These are phyloP conservation scores for Pythium coloratum DNA, from an alignment of 352 stramenopile species.

Conservation along the genomic window DNA sequence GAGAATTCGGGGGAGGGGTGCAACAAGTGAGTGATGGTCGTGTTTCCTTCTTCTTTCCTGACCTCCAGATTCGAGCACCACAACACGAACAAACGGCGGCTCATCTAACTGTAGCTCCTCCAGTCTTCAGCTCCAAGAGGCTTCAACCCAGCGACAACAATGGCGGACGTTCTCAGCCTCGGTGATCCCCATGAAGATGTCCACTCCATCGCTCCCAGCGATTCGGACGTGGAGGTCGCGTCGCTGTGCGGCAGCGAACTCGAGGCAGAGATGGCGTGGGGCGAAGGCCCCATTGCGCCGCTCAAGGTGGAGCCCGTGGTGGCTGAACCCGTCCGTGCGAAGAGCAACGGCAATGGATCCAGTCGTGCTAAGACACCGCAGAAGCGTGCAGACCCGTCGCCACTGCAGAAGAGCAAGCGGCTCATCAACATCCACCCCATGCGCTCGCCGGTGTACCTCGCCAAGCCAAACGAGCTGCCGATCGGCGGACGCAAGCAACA, in stretches of 20 bases:
- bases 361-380: slow-evolving; percentile 60
- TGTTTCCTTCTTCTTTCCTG: slow-evolving; percentile 11
- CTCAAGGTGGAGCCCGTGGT: slow-evolving; percentile 34
- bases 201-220: slow-evolving; percentile 33
- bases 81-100: neutral
- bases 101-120: neutral
- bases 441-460: slow-evolving; percentile 60
- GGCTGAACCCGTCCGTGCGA: slow-evolving; percentile 31
- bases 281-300: slow-evolving; percentile 73
- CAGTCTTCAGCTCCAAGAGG: neutral
- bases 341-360: slow-evolving; percentile 69
- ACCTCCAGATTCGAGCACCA: neutral
- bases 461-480: slow-evolving; percentile 68
- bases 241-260: slow-evolving; percentile 76
- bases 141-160: slow-evolving; percentile 7
- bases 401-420: slow-evolving; percentile 60
- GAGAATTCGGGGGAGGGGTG: neutral
- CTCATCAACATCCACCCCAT: slow-evolving; percentile 83
- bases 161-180: slow-evolving; percentile 26
- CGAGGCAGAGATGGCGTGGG: slow-evolving; percentile 78
- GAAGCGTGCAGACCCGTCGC: slow-evolving; percentile 57
- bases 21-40: slow-evolving; percentile 17
- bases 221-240: slow-evolving; percentile 62
- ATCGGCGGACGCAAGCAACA: slow-evolving; percentile 72
- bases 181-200: slow-evolving; percentile 19